A percentile compares a stretch with the other conserved stretches of the same genome.
Evolutionary conservation across 179 eudicot species (phyloP).

Genomic region (Silene noctiflora): DNA sequence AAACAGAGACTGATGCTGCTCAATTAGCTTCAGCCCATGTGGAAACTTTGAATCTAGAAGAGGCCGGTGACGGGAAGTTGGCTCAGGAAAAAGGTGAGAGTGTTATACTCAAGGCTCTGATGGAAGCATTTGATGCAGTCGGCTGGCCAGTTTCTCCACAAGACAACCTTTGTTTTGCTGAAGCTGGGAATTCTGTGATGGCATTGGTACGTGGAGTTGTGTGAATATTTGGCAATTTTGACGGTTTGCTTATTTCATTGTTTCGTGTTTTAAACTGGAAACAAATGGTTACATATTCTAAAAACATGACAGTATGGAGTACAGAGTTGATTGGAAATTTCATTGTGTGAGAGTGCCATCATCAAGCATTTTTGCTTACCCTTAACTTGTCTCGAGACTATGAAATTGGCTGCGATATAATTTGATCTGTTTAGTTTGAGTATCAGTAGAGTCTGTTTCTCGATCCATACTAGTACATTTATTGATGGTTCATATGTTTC

Average conservation of each 20-base stretch:
- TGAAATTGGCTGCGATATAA: no score
- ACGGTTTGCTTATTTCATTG: background rate
- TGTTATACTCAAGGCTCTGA: conserved; percentile 67
- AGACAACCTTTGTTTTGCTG: conserved; percentile 67
- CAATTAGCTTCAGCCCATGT: conserved; percentile 30
- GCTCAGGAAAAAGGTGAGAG: conserved; percentile 38
- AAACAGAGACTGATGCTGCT: conserved; percentile 25
- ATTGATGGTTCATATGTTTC: conserved; percentile 24
- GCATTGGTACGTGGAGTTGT: conserved; percentile 58
- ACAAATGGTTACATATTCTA: background rate
- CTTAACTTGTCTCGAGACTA: no score
- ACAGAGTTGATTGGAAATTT: background rate
- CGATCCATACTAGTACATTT: background rate
- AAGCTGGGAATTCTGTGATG: conserved; percentile 97
- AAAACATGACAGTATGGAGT: background rate
- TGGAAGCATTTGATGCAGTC: conserved; percentile 83
- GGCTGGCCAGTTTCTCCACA: conserved; percentile 52
- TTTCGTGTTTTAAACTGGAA: background rate
- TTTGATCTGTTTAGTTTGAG: background rate
- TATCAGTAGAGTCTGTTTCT: background rate
- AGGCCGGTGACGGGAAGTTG: conserved; percentile 35
- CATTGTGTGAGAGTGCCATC: background rate
- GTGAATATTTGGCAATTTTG: background rate
- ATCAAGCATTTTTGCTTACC: no score
- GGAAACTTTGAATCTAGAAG: conserved; percentile 45